Percentiles rank a stretch among this genome's conserved stretches.
phyloP scores from a whole-genome alignment of 306 rosid species.

The Albizia julibrissin region DNA sequence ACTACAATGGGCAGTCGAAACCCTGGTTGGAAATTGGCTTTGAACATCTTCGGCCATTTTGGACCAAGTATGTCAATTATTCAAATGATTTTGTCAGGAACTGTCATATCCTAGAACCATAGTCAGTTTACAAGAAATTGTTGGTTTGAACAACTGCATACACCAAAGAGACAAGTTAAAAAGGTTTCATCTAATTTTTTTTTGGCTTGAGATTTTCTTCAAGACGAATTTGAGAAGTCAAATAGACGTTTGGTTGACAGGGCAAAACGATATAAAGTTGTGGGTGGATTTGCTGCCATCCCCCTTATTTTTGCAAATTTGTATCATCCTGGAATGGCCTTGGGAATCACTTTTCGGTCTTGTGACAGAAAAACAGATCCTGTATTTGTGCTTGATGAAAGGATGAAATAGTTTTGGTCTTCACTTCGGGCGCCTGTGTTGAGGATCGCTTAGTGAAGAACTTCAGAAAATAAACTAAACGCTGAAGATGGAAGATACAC shows the following conservation, averaged over 20 bases:
- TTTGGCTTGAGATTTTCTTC: constrained; percentile 48
- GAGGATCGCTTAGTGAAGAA: constrained; percentile 54
- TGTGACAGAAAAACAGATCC: constrained; percentile 68
- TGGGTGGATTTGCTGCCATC: constrained; percentile 49
- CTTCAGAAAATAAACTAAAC: constrained; percentile 60
- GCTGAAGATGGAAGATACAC: constrained; percentile 43
- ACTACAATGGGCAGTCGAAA: constrained; percentile 96
- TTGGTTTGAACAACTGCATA: constrained; percentile 36
- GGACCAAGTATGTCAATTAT: constrained; percentile 90
- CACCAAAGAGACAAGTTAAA: constrained; percentile 37
- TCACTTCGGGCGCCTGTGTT: constrained; percentile 50
- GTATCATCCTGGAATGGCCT: constrained; percentile 44
- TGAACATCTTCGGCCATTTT: constrained; percentile 95
- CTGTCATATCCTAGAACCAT: constrained; percentile 95
- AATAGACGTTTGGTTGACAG: constrained; percentile 52
- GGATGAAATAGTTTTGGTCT: constrained; percentile 59
- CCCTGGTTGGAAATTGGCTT: constrained; percentile 98
- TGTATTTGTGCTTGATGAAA: constrained; percentile 65
- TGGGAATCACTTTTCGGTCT: constrained; percentile 58
- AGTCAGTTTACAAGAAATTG: constrained; percentile 46
- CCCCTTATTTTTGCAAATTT: constrained; percentile 50
- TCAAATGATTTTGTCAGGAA: constrained; percentile 86
- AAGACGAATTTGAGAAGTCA: constrained; percentile 48
- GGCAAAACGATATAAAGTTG: constrained; percentile 39
- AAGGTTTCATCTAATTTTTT: constrained; percentile 52